phyloP scores from a whole-genome alignment of 768 basidiomycete species.

The Rhizopogon rudus region DNA sequence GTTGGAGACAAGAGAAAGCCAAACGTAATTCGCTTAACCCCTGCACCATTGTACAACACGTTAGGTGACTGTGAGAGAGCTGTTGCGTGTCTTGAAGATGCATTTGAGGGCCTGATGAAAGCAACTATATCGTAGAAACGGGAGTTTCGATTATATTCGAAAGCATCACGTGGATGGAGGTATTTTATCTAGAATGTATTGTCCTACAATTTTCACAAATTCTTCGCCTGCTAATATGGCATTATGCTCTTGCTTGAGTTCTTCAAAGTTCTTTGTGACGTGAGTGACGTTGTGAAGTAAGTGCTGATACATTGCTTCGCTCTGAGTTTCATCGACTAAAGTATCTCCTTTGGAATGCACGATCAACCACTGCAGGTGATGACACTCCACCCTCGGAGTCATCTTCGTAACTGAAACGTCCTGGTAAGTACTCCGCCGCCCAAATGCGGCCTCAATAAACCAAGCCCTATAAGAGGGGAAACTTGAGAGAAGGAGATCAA shows the following conservation, averaged over 20 bases:
- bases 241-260: constrained; percentile 49
- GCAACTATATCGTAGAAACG: neutral
- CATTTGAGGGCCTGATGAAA: constrained; percentile 31
- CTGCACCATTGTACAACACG: constrained; percentile 84
- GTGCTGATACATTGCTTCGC: constrained; percentile 51
- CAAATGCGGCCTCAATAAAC: constrained; percentile 70
- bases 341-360: constrained; percentile 73
- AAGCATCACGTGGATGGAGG: neutral
- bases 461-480: constrained; percentile 66
- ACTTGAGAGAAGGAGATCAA: constrained; percentile 54
- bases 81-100: constrained; percentile 58
- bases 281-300: constrained; percentile 30
- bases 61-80: constrained; percentile 72
- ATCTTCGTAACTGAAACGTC: constrained; percentile 42
- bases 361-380: constrained; percentile 57
- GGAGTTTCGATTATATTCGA: neutral
- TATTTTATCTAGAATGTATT: constrained; percentile 29
- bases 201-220: constrained; percentile 42
- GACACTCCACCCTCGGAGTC: constrained; percentile 27
- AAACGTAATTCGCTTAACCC: constrained; percentile 87
- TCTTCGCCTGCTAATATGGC: constrained; percentile 37
- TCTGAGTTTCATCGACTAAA: constrained; percentile 60
- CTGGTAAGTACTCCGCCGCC: constrained; percentile 41
- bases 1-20: constrained; percentile 91
- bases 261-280: constrained; percentile 31